Percentiles rank a stretch among this genome's conserved stretches.
These are phyloP conservation scores for Boletus tylopilopsis DNA, from an alignment of 768 basidiomycete genomes.

Conservation along the genomic window DNA sequence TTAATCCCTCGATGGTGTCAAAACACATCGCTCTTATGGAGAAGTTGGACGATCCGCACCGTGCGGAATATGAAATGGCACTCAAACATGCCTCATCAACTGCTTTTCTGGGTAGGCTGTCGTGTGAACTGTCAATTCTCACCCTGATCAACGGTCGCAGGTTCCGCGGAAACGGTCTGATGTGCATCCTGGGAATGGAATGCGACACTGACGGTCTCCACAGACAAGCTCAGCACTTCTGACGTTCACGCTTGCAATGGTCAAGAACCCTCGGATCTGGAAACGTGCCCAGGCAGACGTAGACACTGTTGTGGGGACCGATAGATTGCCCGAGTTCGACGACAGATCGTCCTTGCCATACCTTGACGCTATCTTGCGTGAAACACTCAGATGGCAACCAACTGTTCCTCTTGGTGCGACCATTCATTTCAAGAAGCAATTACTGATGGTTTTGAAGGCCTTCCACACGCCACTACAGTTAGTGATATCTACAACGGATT, in stretches of 20 bases:
- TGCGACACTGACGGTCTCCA: not conserved
- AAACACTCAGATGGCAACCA: conserved; percentile 14
- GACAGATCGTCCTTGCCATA: conserved; percentile 9
- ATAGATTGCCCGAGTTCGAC: conserved; percentile 7
- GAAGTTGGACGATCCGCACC: conserved; percentile 2
- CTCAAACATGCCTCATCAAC: conserved; percentile 15
- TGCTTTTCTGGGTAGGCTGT: conserved; percentile 12
- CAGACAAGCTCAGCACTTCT: not conserved
- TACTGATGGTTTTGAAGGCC: not conserved
- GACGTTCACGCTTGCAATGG: conserved; percentile 14
- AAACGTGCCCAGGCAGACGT: conserved; percentile 11
- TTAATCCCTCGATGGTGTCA: conserved; percentile 13
- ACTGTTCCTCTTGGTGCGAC: conserved; percentile 1
- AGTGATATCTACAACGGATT: conserved; percentile 43
- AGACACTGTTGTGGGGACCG: conserved; percentile 3
- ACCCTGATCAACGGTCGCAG: not conserved
- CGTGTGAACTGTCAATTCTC: too few species aligned
- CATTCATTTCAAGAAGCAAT: not conserved
- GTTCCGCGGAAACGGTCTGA: conserved; percentile 15
- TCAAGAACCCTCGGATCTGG: conserved; percentile 8
- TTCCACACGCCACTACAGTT: conserved; percentile 25
- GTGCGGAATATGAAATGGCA: conserved; percentile 10
- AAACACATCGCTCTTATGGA: conserved; percentile 10
- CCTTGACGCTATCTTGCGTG: conserved; percentile 9
- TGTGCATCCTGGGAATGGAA: not conserved